phyloP scores from a whole-genome alignment of 1,284 basidiomycete genomes.

The Ceratobasidium theobromae region DNA sequence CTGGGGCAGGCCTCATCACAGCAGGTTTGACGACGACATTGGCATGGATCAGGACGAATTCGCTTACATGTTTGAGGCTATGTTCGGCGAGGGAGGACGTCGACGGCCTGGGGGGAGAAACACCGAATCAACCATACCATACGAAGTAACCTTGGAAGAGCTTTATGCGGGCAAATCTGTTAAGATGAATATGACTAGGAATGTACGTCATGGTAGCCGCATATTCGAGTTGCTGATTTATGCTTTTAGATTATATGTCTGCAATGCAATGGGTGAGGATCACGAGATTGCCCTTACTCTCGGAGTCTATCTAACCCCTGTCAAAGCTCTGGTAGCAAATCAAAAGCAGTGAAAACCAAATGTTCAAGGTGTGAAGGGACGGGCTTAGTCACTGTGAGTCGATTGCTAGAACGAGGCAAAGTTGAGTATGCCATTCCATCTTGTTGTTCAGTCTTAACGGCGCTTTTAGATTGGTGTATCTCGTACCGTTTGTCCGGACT shows the following conservation, averaged over 20 bases:
- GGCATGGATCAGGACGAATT: conserved; percentile 72
- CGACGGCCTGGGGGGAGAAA: conserved; percentile 49
- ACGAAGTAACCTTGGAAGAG: conserved; percentile 89
- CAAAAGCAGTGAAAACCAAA: conserved; percentile 74
- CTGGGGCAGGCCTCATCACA: conserved; percentile 51
- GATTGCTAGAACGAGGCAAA: conserved; percentile 41
- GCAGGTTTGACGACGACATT: conserved; percentile 44
- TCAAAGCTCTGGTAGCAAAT: conserved; percentile 73
- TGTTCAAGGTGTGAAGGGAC: conserved; percentile 85
- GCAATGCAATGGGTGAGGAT: conserved; percentile 13
- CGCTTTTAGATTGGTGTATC: conserved; percentile 49
- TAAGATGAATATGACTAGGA: conserved; percentile 86
- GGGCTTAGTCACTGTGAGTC: conserved; percentile 67
- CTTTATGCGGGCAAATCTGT: conserved; percentile 90
- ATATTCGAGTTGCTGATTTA: too few relatives aligned
- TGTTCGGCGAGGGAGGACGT: conserved; percentile 56
- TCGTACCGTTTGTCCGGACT: conserved; percentile 67
- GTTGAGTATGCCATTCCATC: neutral
- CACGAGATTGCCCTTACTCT: neutral
- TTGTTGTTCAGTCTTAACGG: conserved; percentile 36
- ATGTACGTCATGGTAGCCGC: conserved; percentile 76
- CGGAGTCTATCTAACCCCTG: neutral
- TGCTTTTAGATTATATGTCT: conserved; percentile 33
- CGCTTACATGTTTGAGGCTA: conserved; percentile 44
- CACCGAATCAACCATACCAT: conserved; percentile 74